Evolutionary conservation across 2,329 filamentous ascomycete species (phyloP).

Genomic region (Rutstroemia sp.): DNA sequence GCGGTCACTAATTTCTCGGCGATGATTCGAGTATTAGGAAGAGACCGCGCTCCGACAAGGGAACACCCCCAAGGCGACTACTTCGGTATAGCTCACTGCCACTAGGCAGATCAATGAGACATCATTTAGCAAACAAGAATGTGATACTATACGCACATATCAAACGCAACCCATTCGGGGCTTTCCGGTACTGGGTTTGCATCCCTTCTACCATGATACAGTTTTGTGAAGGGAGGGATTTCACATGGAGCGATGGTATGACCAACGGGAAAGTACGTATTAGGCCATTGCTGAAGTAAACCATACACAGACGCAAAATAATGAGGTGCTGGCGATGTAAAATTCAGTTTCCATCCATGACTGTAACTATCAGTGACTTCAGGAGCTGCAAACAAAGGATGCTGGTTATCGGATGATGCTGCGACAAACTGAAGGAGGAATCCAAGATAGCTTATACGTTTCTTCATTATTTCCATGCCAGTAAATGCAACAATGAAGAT

Average conservation of each 20-base stretch:
- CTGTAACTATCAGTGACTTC: background rate
- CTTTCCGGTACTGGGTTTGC: slow-evolving; percentile 33
- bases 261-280: slow-evolving; percentile 44
- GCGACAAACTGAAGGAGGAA: background rate
- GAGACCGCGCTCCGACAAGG: too few species aligned
- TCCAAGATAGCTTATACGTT: background rate
- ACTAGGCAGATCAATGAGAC: too few species aligned
- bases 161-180: slow-evolving; percentile 46
- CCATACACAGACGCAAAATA: slow-evolving; percentile 41
- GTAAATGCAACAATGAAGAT: too few species aligned
- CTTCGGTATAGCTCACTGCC: background rate
- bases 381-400: background rate
- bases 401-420: background rate
- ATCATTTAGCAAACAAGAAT: background rate
- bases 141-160: slow-evolving; percentile 29
- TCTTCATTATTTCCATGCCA: background rate
- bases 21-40: too few species aligned
- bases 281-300: slow-evolving; percentile 42
- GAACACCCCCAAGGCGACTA: too few species aligned
- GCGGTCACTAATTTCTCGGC: too few species aligned
- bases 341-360: slow-evolving; percentile 34
- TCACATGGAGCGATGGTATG: slow-evolving; percentile 40
- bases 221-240: slow-evolving; percentile 38
- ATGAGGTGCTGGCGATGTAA: slow-evolving; percentile 39
- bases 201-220: slow-evolving; percentile 42